phyloP scores from a whole-genome alignment of 2,329 filamentous ascomycete genomes.

The Talaromyces piceae region DNA sequence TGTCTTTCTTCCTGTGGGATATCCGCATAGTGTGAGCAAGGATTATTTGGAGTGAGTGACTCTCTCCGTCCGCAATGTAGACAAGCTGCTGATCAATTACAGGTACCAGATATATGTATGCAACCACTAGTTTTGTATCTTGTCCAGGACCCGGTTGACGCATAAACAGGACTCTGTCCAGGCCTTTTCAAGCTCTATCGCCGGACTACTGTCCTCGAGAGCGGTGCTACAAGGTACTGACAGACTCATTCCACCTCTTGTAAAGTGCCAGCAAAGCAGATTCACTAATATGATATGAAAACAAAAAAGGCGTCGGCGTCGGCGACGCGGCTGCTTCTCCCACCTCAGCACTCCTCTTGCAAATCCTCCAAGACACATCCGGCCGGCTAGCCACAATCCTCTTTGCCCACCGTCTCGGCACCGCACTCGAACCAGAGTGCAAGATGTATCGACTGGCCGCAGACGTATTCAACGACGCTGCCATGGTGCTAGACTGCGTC shows the following conservation, averaged over 20 bases:
- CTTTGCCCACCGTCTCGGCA: slow-evolving; percentile 76
- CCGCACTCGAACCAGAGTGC: slow-evolving; percentile 79
- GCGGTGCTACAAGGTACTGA: slow-evolving; percentile 65
- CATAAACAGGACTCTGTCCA: slow-evolving; percentile 32
- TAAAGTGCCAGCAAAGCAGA: not conserved
- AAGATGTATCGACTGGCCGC: slow-evolving; percentile 83
- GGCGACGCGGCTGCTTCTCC: slow-evolving; percentile 72
- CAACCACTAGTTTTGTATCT: not conserved
- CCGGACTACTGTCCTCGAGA: slow-evolving; percentile 62
- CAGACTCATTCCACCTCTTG: slow-evolving; percentile 1
- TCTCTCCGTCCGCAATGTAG: slow-evolving; percentile 6
- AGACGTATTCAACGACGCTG: slow-evolving; percentile 80
- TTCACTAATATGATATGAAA: slow-evolving; percentile 4
- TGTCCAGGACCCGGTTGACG: not conserved
- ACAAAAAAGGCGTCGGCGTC: slow-evolving; percentile 60
- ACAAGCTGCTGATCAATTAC: slow-evolving; percentile 4
- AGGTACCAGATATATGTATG: slow-evolving; percentile 63
- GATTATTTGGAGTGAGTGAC: slow-evolving; percentile 66
- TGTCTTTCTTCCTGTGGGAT: slow-evolving; percentile 81
- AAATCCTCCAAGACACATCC: slow-evolving; percentile 73
- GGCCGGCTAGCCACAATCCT: slow-evolving; percentile 77
- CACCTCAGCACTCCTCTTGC: slow-evolving; percentile 72
- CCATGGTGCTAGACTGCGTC: slow-evolving; percentile 77
- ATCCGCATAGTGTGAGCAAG: slow-evolving; percentile 72
- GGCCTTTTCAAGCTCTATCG: slow-evolving; percentile 37